Conservation (phyloP, 768 basidiomycete genomes). For the Boletus reticulatus region DNA sequence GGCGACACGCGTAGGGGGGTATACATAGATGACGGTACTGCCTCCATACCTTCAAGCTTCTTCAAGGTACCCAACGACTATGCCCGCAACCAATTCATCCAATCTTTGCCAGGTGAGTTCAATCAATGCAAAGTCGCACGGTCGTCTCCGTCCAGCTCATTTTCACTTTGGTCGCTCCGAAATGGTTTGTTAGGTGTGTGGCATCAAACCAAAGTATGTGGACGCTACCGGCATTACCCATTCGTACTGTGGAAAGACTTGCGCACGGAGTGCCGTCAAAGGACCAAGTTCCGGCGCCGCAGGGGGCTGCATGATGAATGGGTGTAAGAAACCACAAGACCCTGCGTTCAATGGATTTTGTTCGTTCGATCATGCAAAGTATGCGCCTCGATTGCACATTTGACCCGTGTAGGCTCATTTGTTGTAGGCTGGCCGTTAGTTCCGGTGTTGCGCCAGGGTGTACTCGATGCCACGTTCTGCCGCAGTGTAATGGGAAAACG, state of each 20-base stretch:
- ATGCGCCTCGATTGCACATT: constrained; percentile 18
- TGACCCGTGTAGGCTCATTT: constrained; percentile 5
- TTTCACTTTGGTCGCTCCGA: not conserved
- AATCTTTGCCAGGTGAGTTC: constrained; percentile 29
- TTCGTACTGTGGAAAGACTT: constrained; percentile 60
- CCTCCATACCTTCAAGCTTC: constrained; percentile 1
- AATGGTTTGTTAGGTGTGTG: constrained; percentile 45
- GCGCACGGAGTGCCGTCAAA: constrained; percentile 42
- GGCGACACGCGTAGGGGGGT: constrained; percentile 8
- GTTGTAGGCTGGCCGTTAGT: constrained; percentile 49
- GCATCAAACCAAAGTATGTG: constrained; percentile 59
- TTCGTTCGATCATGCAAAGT: constrained; percentile 59
- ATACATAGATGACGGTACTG: constrained; percentile 21
- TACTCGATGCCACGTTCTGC: constrained; percentile 45
- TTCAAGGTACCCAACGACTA: constrained; percentile 6
- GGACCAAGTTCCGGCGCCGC: constrained; percentile 35
- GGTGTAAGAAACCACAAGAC: constrained; percentile 51
- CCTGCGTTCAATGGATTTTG: constrained; percentile 54
- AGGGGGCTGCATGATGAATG: constrained; percentile 45
- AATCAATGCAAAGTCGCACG: constrained; percentile 4
- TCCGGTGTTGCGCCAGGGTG: constrained; percentile 49
- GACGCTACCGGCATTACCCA: constrained; percentile 55
- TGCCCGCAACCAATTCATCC: constrained; percentile 12
- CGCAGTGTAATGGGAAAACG: constrained; percentile 43
- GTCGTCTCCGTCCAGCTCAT: constrained; percentile 16